A percentile compares a stretch with the other conserved stretches of the same genome.
These are phyloP conservation scores for Capsella rubella DNA, from an alignment of 441 rosid species.

Conservation along the genomic window DNA sequence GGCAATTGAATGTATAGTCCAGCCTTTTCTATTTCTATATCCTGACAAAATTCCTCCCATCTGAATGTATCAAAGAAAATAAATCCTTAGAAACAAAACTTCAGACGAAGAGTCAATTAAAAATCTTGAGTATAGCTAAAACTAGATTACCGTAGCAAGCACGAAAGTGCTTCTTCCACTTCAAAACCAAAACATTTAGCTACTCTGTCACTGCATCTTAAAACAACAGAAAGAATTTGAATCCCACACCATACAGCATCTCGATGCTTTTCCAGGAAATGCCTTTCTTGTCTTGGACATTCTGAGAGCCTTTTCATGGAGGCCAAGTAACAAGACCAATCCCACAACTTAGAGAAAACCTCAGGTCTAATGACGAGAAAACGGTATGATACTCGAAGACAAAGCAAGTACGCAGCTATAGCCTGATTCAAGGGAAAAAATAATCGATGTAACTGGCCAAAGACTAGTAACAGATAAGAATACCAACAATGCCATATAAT, in stretches of 20 bases:
- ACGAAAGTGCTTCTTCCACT: conserved; percentile 64
- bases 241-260: conserved; percentile 82
- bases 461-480: not conserved
- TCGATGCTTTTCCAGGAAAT: conserved; percentile 48
- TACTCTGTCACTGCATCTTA: conserved; percentile 65
- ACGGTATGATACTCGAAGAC: conserved; percentile 73
- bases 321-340: conserved; percentile 92
- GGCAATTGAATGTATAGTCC: conserved; percentile 61
- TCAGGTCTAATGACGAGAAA: conserved; percentile 67
- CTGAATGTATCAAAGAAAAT: conserved; percentile 53
- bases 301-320: conserved; percentile 52
- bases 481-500: not conserved
- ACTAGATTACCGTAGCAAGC: conserved; percentile 76
- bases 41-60: conserved; percentile 90
- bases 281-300: conserved; percentile 30
- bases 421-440: conserved; percentile 53
- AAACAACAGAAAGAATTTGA: conserved; percentile 63
- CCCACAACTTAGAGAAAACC: conserved; percentile 81
- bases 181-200: conserved; percentile 57
- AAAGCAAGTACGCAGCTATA: conserved; percentile 50
- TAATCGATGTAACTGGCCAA: conserved; percentile 15
- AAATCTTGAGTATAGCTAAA: conserved; percentile 20
- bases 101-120: conserved; percentile 10
- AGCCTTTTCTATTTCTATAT: conserved; percentile 81
- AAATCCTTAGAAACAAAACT: conserved; percentile 31